Percentiles rank a stretch among this genome's conserved stretches.
Conservation (phyloP, 2,329 filamentous ascomycete species). For the Cytospora mali region DNA sequence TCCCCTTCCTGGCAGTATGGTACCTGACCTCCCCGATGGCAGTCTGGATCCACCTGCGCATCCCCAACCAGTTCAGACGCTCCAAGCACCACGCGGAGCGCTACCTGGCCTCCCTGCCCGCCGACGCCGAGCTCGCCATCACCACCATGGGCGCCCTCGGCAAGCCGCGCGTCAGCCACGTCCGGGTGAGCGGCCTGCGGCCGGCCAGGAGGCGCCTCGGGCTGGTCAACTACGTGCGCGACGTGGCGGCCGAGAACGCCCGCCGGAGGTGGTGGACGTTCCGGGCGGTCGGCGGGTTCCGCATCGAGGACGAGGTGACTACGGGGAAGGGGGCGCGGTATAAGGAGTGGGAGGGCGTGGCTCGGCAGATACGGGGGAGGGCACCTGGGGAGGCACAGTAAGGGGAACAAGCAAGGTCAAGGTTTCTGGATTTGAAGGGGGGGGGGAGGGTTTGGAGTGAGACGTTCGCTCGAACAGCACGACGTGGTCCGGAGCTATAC, state of each 20-base stretch:
- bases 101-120: conserved; percentile 52
- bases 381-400: neutral
- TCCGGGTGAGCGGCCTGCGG: conserved; percentile 40
- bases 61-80: conserved; percentile 66
- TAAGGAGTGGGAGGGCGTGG: conserved; percentile 35
- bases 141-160: conserved; percentile 59
- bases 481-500: neutral
- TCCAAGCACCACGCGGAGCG: conserved; percentile 59
- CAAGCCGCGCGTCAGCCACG: conserved; percentile 49
- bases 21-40: conserved; percentile 72
- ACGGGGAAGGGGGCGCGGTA: conserved; percentile 32
- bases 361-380: conserved; percentile 2
- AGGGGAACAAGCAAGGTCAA: no score
- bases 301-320: conserved; percentile 34
- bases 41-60: conserved; percentile 68
- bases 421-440: no score
- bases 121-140: conserved; percentile 50
- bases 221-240: conserved; percentile 43
- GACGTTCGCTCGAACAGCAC: no score
- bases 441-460: no score
- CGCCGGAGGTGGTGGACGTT: conserved; percentile 42
- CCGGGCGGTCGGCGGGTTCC: conserved; percentile 42
- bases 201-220: conserved; percentile 38
- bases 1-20: conserved; percentile 66
- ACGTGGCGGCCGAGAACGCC: conserved; percentile 35